Evolutionary conservation across 306 rosid genomes (phyloP).

Genomic region (Canavalia ensiformis): DNA sequence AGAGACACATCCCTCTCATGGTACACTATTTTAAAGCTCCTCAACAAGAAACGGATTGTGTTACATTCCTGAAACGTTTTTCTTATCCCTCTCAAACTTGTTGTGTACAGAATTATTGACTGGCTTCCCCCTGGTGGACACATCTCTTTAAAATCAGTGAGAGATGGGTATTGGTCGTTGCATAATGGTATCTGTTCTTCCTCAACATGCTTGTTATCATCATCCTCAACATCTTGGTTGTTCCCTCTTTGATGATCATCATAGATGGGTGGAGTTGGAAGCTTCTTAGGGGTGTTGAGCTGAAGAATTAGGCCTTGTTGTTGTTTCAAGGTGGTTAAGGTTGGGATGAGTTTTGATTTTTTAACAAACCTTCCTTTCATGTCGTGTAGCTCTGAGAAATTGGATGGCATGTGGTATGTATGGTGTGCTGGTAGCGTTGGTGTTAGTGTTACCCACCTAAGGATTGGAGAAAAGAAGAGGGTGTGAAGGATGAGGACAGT

Average conservation of each 20-base stretch:
- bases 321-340: conserved; percentile 66
- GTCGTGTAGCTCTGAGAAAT: conserved; percentile 42
- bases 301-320: conserved; percentile 74
- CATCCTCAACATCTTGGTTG: conserved; percentile 49
- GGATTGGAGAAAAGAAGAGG: conserved; percentile 51
- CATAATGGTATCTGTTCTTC: conserved; percentile 53
- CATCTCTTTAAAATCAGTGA: conserved; percentile 69
- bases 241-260: conserved; percentile 54
- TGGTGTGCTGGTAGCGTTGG: neutral
- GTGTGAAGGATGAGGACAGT: conserved; percentile 58
- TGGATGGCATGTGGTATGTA: conserved; percentile 55
- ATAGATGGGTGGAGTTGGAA: conserved; percentile 50
- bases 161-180: conserved; percentile 53
- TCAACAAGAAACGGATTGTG: conserved; percentile 72
- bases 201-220: conserved; percentile 54
- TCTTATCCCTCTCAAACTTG: conserved; percentile 86
- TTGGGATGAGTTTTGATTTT: conserved; percentile 70
- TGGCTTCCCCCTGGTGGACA: conserved; percentile 84
- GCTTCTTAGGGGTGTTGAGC: conserved; percentile 57
- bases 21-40: conserved; percentile 70
- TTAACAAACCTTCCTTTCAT: conserved; percentile 64
- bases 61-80: conserved; percentile 87
- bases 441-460: conserved; percentile 36
- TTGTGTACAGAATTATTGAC: conserved; percentile 78
- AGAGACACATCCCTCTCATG: conserved; percentile 88